A percentile compares a stretch with the other conserved stretches of the same genome.
These are phyloP conservation scores for Colletotrichum filicis DNA, from an alignment of 2,329 filamentous ascomycete genomes.

Conservation along the genomic window DNA sequence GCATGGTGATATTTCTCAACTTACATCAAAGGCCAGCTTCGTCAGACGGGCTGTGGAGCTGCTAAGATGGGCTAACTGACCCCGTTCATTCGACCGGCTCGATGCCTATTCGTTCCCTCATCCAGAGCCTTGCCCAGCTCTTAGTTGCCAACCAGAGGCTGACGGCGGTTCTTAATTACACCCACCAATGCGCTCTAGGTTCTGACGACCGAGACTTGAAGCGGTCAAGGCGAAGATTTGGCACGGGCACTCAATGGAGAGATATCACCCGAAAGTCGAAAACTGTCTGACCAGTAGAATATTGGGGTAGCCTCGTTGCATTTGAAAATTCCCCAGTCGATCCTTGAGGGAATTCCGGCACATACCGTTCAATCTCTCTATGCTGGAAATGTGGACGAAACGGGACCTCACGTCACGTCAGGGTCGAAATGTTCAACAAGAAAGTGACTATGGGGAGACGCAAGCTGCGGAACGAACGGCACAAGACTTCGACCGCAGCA, in stretches of 20 bases:
- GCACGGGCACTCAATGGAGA: constrained; percentile 11
- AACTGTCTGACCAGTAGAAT: not conserved
- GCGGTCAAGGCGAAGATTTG: constrained; percentile 34
- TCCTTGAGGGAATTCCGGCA: constrained; percentile 8
- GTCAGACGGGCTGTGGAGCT: constrained; percentile 12
- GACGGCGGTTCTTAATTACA: constrained; percentile 10
- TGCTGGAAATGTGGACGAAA: not conserved
- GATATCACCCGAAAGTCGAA: constrained; percentile 4
- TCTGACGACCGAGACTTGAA: constrained; percentile 27
- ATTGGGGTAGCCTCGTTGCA: not conserved
- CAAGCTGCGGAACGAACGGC: constrained; percentile 3
- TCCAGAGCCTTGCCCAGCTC: constrained; percentile 14
- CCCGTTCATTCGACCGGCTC: constrained; percentile 5
- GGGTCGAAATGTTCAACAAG: not conserved
- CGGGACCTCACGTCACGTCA: constrained; percentile 1
- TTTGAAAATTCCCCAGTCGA: constrained; percentile 14
- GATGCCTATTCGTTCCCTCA: constrained; percentile 27
- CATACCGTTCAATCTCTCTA: not conserved
- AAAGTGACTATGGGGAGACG: not conserved
- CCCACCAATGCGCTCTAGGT: constrained; percentile 23
- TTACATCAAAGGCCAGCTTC: not conserved
- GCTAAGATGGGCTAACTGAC: constrained; percentile 14
- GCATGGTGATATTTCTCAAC: not conserved
- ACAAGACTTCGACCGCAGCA: not conserved
- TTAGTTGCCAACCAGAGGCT: constrained; percentile 2